These are phyloP conservation scores for Adansonia madagascariensis DNA, from an alignment of 441 rosid genomes.

Conservation along the genomic window DNA sequence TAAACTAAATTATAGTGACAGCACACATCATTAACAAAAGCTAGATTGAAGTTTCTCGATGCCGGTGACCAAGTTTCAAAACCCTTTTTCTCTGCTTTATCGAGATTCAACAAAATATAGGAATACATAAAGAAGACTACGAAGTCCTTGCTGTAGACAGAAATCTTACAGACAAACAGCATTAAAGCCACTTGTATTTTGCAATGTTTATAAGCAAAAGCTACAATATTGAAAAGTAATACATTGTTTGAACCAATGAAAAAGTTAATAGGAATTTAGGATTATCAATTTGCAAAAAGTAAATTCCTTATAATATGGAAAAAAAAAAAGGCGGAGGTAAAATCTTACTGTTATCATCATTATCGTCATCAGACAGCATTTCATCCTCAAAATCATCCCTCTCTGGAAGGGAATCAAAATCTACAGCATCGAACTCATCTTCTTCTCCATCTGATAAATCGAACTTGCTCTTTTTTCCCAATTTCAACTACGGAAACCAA, in stretches of 20 bases:
- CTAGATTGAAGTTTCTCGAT: not conserved
- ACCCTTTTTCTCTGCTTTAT: too few species aligned
- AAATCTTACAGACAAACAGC: slow-evolving; percentile 1
- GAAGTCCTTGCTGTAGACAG: not conserved
- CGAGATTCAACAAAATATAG: not conserved
- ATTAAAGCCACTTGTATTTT: not conserved
- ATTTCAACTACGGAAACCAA: slow-evolving; percentile 46
- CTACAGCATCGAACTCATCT: slow-evolving; percentile 52
- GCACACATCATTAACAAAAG: not conserved
- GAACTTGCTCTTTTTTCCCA: slow-evolving; percentile 67
- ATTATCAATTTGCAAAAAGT: not conserved
- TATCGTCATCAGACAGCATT: slow-evolving; percentile 60
- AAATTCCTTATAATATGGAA: not conserved
- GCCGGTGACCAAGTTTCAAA: not conserved
- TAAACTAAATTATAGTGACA: not conserved
- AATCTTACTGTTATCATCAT: slow-evolving; percentile 52
- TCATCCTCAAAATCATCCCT: slow-evolving; percentile 81
- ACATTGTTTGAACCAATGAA: not conserved
- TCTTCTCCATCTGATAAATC: slow-evolving; percentile 92
- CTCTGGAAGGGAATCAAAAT: slow-evolving; percentile 47
- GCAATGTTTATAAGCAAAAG: not conserved
- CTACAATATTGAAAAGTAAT: not conserved
- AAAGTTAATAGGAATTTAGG: not conserved
- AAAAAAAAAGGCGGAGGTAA: not conserved
- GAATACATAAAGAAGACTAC: not conserved